phyloP scores from a whole-genome alignment of 805 yeast species.

The Hanseniaspora jakobsenii region DNA sequence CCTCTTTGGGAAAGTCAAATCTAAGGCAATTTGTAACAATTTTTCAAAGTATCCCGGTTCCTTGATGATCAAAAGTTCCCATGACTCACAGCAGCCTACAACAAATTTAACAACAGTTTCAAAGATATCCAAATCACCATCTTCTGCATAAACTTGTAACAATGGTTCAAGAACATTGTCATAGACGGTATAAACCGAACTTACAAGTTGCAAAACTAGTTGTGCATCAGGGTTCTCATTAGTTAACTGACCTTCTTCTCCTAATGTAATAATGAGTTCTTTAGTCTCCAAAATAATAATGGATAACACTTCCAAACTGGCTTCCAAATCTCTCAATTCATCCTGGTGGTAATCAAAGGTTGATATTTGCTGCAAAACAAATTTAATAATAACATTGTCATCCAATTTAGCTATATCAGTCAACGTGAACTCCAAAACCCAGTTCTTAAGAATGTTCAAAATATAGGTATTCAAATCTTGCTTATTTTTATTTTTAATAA shows the following conservation, averaged over 20 bases:
- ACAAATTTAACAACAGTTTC: conserved; percentile 63
- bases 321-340: conserved; percentile 58
- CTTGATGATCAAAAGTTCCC: conserved; percentile 79
- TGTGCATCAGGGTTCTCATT: too few species aligned
- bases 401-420: conserved; percentile 51
- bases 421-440: conserved; percentile 82
- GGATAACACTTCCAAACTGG: conserved; percentile 75
- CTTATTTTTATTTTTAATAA: not conserved
- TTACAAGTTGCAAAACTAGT: too few species aligned
- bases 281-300: conserved; percentile 71
- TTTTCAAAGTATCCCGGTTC: conserved; percentile 58
- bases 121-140: conserved; percentile 41
- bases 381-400: conserved; percentile 4
- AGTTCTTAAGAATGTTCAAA: conserved; percentile 57
- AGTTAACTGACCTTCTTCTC: too few species aligned
- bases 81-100: conserved; percentile 87
- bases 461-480: not conserved
- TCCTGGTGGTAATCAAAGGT: conserved; percentile 16
- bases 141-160: conserved; percentile 27
- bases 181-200: conserved; percentile 59
- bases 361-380: not conserved
- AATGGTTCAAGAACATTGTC: conserved; percentile 46
- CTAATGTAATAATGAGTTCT: too few species aligned
- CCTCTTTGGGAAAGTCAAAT: conserved; percentile 55
- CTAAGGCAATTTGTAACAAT: conserved; percentile 58